A percentile compares a stretch with the other conserved stretches of the same genome.
Evolutionary conservation across 2,329 filamentous ascomycete species (phyloP).

Genomic region (Aspergillus awamori): DNA sequence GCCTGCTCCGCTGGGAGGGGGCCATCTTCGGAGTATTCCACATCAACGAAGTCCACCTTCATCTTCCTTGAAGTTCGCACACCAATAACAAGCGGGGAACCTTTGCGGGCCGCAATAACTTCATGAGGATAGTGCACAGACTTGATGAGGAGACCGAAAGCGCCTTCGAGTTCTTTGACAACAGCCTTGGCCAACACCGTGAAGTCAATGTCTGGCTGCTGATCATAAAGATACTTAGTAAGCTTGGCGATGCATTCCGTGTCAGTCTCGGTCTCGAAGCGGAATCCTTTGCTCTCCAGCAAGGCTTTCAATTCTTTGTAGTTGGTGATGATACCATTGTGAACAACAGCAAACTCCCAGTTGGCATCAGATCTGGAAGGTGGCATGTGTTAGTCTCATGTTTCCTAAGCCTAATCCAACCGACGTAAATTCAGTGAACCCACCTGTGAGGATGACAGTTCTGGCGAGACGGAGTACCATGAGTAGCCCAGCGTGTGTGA

Average conservation of each 20-base stretch:
- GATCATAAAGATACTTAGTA: conserved; percentile 95
- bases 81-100: conserved; percentile 94
- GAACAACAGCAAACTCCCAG: conserved; percentile 96
- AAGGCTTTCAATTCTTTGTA: conserved; percentile 99
- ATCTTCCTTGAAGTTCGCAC: conserved; percentile 97
- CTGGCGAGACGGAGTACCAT: conserved; percentile 86
- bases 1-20: conserved; percentile 89
- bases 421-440: conserved; percentile 32
- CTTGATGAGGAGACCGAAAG: conserved; percentile 96
- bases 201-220: conserved; percentile 92
- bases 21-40: conserved; percentile 90
- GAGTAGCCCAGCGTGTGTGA: conserved; percentile 98
- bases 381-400: background rate
- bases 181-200: conserved; percentile 95
- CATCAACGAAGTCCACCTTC: conserved; percentile 99
- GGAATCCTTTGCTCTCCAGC: conserved; percentile 91
- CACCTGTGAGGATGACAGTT: conserved; percentile 99
- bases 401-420: too few relatives aligned
- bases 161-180: conserved; percentile 97
- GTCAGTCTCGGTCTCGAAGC: conserved; percentile 98
- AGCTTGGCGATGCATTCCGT: conserved; percentile 99
- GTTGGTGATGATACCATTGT: conserved; percentile 99
- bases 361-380: conserved; percentile 76
- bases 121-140: conserved; percentile 98
- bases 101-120: conserved; percentile 96